Percentiles rank a stretch among this genome's conserved stretches.
Conservation (phyloP, 176 grass and related monocot genomes). For the Alloteropsis semialata region DNA sequence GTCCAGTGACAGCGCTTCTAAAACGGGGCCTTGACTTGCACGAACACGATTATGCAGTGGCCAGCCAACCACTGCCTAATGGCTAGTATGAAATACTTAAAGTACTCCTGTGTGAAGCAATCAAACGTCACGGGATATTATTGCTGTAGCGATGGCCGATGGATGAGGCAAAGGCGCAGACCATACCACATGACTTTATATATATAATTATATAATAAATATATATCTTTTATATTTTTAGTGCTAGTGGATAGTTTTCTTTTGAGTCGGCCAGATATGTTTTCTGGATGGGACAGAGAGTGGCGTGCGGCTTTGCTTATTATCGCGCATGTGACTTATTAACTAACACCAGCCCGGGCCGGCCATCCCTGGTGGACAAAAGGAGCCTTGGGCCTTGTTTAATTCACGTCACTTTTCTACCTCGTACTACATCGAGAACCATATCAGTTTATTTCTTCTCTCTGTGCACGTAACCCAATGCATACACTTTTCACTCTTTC, state of each 20-base stretch:
- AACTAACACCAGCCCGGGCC: conserved; percentile 4
- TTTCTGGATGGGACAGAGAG: conserved; percentile 21
- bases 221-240: too few relatives aligned
- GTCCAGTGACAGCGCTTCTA: neutral
- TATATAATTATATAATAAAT: neutral
- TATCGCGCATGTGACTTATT: conserved; percentile 22
- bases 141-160: neutral
- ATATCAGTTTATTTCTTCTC: too few relatives aligned
- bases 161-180: neutral
- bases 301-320: conserved; percentile 37
- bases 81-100: neutral
- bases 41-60: conserved; percentile 2
- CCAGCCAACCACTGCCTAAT: neutral
- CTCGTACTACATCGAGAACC: too few relatives aligned
- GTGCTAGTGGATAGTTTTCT: too few relatives aligned
- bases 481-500: too few relatives aligned
- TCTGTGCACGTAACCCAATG: too few relatives aligned
- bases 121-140: neutral
- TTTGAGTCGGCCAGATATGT: neutral
- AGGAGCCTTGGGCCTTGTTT: too few relatives aligned
- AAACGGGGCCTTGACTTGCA: neutral
- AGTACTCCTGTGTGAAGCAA: neutral
- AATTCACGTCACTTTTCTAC: too few relatives aligned
- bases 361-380: conserved; percentile 25
- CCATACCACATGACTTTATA: neutral